These are phyloP conservation scores for Globisporangium canariense DNA, from an alignment of 352 stramenopile genomes.

Conservation along the genomic window DNA sequence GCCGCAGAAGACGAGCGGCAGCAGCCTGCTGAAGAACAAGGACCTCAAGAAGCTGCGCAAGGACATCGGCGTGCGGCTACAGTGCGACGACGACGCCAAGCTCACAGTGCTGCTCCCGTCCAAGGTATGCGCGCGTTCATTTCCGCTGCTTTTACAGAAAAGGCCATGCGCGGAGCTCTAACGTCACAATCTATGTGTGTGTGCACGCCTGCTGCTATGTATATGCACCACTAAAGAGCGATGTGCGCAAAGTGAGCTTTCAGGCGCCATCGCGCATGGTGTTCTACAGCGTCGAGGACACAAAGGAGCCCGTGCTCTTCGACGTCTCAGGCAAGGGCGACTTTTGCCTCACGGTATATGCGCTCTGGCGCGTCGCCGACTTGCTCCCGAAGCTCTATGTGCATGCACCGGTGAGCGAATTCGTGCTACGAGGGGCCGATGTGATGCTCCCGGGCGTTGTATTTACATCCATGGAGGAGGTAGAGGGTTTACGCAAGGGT, in stretches of 20 bases:
- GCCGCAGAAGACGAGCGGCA: slow-evolving; percentile 70
- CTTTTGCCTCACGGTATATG: slow-evolving; percentile 48
- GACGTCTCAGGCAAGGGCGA: slow-evolving; percentile 71
- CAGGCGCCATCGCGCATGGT: slow-evolving; percentile 71
- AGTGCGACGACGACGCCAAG: slow-evolving; percentile 33
- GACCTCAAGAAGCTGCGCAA: slow-evolving; percentile 83
- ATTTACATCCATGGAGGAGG: slow-evolving; percentile 47
- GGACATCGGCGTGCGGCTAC: slow-evolving; percentile 42
- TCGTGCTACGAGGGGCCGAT: slow-evolving; percentile 73
- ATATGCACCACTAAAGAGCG: slow-evolving; percentile 12
- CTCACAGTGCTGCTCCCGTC: slow-evolving; percentile 40
- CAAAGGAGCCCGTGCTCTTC: slow-evolving; percentile 65
- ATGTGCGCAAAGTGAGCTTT: slow-evolving; percentile 76
- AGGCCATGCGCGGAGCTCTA: background rate
- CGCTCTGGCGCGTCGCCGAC: slow-evolving; percentile 48
- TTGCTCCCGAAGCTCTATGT: slow-evolving; percentile 61
- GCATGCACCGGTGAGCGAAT: slow-evolving; percentile 78
- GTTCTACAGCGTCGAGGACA: slow-evolving; percentile 59
- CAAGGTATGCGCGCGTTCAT: slow-evolving; percentile 25
- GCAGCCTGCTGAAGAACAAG: slow-evolving; percentile 80
- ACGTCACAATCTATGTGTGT: background rate
- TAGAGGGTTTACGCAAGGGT: slow-evolving; percentile 55
- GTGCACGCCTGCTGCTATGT: background rate
- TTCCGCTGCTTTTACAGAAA: background rate
- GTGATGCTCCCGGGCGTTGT: slow-evolving; percentile 85